Evolutionary conservation across 345 rosid genomes (phyloP), one percentile per base, ranked within the genome.

Genomic region (Arabidopsis suecica): DNA sequence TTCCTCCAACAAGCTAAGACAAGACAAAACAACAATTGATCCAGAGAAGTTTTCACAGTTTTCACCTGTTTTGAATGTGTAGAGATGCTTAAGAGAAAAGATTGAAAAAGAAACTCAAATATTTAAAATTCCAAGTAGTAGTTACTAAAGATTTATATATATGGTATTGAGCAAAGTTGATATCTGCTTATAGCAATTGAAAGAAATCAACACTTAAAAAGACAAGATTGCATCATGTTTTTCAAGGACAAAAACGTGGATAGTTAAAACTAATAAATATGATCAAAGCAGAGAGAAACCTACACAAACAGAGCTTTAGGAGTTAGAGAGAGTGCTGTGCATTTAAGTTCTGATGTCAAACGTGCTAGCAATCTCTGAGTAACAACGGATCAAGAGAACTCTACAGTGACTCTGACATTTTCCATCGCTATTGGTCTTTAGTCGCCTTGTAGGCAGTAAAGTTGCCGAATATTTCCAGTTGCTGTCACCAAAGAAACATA

Each of bases 401-500:
- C 71, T 70, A 63, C 53, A 65, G 68, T 62, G 67, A 63, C 80
- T 55, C 64, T 56, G 56, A 33, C 61, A 32, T 48, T 72, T 36
- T 71, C 33, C 56, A 55, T 56, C 47, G 59, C 20, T 47, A 38
- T 40, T 62, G 10, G 38, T 65, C 51, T 78, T 84, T 72, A 93
- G 49, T 96, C 98, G 25, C 97, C 89, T 84, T 93, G 99, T 36
- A 96, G 91, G 80, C 99, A 91, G 87, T 96, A 96, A 41, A 96
- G 95, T 81, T 96, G 99, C 58, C 99, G 95, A 78, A 96, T 84
- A 80, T 96, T 96, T 76, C 98, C 98, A 0, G 99, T 85, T 37
- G 97, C 98, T 96, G 94, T 57, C 73, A 75, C 50, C 67, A 28
- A 33, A 61, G 38, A 37, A 23, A 32, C 5, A 53, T 33, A 51